These are phyloP conservation scores for Penicillium canescens DNA, from an alignment of 495 filamentous ascomycete species.

Conservation along the genomic window DNA sequence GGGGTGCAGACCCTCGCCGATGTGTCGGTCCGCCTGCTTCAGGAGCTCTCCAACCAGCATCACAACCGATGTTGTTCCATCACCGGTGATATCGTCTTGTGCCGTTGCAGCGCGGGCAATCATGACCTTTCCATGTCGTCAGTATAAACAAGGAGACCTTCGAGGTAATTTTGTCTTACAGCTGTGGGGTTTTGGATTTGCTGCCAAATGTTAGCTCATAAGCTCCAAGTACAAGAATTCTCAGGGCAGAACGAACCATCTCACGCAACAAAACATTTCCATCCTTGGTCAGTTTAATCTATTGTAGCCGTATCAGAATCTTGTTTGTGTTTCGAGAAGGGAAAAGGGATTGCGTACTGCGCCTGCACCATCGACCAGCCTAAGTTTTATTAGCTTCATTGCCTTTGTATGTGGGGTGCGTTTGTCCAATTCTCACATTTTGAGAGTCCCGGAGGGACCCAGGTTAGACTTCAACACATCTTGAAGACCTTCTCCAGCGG, in stretches of 20 bases:
- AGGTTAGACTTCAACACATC: constrained; percentile 97
- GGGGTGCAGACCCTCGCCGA: constrained; percentile 91
- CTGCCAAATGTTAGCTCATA: constrained; percentile 42
- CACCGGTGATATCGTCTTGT: constrained; percentile 97
- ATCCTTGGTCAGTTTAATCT: constrained; percentile 99
- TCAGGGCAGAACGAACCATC: constrained; percentile 65
- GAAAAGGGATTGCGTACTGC: constrained; percentile 59
- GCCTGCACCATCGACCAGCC: constrained; percentile 94
- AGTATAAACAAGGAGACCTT: constrained; percentile 21
- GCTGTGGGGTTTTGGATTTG: constrained; percentile 88
- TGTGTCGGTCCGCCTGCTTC: constrained; percentile 95
- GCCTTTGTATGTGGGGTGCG: background rate
- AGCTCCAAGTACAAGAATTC: constrained; percentile 1
- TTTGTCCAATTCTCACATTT: constrained; percentile 66
- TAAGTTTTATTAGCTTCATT: constrained; percentile 42
- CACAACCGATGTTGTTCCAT: constrained; percentile 97
- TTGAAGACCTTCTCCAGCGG: constrained; percentile 88
- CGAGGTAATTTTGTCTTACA: constrained; percentile 46
- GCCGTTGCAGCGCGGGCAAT: constrained; percentile 97
- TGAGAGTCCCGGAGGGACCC: constrained; percentile 90
- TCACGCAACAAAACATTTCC: constrained; percentile 93
- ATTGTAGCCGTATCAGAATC: constrained; percentile 20
- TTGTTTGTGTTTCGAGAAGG: constrained; percentile 6
- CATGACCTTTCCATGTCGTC: constrained; percentile 67
- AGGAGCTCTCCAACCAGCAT: constrained; percentile 93